Evolutionary conservation across 179 eudicot species (phyloP).

Genomic region (Spergularia azorica): DNA sequence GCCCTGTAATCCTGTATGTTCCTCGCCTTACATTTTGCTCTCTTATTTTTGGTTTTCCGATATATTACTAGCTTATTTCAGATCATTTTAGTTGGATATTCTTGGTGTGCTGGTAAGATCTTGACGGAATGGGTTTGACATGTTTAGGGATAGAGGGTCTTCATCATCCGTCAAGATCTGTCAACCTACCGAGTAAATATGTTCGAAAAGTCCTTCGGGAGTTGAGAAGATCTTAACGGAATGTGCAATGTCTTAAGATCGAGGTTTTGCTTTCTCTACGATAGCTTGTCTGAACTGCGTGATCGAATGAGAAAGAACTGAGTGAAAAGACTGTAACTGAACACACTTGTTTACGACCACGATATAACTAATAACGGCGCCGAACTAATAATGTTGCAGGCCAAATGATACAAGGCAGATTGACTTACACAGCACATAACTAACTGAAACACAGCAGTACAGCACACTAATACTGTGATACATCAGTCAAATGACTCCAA

Average conservation of each 20-base stretch:
- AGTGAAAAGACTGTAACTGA: background rate
- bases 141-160: background rate
- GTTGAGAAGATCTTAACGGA: no score
- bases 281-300: background rate
- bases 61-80: background rate
- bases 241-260: no score
- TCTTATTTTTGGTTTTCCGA: background rate
- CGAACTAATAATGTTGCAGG: background rate
- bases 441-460: background rate
- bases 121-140: background rate
- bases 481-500: background rate
- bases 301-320: background rate
- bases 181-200: no score
- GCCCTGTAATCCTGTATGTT: no score
- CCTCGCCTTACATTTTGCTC: background rate
- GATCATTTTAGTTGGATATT: background rate
- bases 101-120: background rate
- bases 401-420: conserved; percentile 7
- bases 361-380: background rate
- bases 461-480: background rate
- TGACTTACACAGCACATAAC: conserved; percentile 2
- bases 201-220: no score
- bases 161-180: no score
- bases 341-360: background rate
- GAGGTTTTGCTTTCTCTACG: no score